Evolutionary conservation across 2,329 filamentous ascomycete genomes (phyloP).

Genomic region (Lanzia echinophila): DNA sequence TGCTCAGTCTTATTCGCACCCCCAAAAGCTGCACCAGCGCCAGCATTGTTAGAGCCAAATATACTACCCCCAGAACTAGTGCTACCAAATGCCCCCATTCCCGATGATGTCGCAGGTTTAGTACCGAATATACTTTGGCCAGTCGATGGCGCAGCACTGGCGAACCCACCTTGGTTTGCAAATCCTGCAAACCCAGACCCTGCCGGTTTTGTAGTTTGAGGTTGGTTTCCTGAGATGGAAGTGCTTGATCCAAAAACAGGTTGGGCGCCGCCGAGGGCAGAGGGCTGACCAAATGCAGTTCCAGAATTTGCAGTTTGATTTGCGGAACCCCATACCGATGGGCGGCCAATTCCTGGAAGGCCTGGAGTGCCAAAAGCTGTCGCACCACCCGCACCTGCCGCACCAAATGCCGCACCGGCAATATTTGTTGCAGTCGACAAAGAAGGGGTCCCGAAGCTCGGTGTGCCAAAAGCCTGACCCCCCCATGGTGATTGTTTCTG

Average conservation of each 20-base stretch:
- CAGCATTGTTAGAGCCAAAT: constrained; percentile 22
- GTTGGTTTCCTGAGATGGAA: constrained; percentile 22
- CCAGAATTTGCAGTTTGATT: constrained; percentile 24
- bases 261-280: constrained; percentile 37
- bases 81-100: constrained; percentile 14
- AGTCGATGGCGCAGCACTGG: constrained; percentile 26
- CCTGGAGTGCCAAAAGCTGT: constrained; percentile 38
- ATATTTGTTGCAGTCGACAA: constrained; percentile 10
- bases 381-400: constrained; percentile 35
- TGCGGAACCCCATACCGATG: constrained; percentile 48
- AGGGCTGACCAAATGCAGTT: constrained; percentile 48
- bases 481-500: constrained; percentile 11
- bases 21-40: constrained; percentile 16
- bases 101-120: constrained; percentile 10
- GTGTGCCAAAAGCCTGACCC: constrained; percentile 43
- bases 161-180: constrained; percentile 49
- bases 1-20: constrained; percentile 36
- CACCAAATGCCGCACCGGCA: constrained; percentile 41
- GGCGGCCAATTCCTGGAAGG: constrained; percentile 30
- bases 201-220: constrained; percentile 31
- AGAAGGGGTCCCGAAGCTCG: constrained; percentile 31
- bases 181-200: constrained; percentile 45
- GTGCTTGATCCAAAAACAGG: constrained; percentile 31
- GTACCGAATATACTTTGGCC: constrained; percentile 29
- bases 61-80: constrained; percentile 25